Evolutionary conservation across 2,329 filamentous ascomycete genomes (phyloP), one percentile per base, ranked within the genome.

Genomic region (Tolypocladium album): DNA sequence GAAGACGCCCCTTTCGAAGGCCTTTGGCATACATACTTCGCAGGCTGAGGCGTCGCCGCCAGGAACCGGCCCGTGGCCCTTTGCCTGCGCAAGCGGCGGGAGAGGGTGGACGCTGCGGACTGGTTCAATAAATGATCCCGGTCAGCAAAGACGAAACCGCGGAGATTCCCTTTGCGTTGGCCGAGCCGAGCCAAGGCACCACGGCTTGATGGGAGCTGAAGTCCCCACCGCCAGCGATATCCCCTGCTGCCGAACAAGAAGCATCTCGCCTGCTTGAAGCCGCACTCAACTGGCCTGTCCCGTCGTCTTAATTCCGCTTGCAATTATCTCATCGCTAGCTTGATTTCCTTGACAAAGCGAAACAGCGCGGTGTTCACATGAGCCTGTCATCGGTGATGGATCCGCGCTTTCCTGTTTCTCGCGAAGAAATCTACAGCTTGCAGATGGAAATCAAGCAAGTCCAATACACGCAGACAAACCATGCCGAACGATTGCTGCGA

Each of bases 381-480:
- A 36, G 9, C 42, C 5, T 31, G 43, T 40, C 50, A 34, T 58
- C 62, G 73, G 82, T 81, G 65, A 88, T 88, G 85, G 85, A 88
- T 82, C 75, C 81, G 64, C 82, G 84, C 66, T 85, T 84, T 69
- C 70, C 79, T 55, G 76, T 80, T 65, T 78, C 79, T 67, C 82
- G 83, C 69, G 85, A 88, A 77, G 84, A 87, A 74, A 76, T 88
- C 69, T 84, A 86, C 71, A 82, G 78, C 79, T 78, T 88, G 72
- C 84, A 88, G 74, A 87, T 88, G 82, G 85, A 88, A 75, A 75
- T 88, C 69, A 87, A 85, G 73, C 83, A 87, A 73, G 78, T 88
- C 62, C 85, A 88, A 67, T 78, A 82, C 69, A 77, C 83, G 62
- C 85, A 88, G 71, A 80, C 75, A 64, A 82, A 78, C 67, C 84